A percentile compares a stretch with the other conserved stretches of the same genome.
Evolutionary conservation across 1,284 basidiomycete genomes (phyloP).

Genomic region (Exobasidium rhododendri): DNA sequence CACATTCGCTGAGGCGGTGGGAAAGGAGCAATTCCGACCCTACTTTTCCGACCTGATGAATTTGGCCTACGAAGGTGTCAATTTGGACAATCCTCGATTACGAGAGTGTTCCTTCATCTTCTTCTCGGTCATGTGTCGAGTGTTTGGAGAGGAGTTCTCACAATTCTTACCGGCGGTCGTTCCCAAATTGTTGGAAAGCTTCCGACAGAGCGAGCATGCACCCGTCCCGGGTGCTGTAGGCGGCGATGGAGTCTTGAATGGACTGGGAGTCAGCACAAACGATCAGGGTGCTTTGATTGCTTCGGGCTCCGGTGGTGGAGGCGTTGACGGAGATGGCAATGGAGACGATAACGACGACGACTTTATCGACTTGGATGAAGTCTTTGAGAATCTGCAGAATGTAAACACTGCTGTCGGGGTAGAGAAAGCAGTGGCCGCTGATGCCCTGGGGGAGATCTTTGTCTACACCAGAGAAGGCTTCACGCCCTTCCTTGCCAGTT

Average conservation of each 20-base stretch:
- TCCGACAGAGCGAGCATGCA: constrained; percentile 68
- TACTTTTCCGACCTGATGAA: constrained; percentile 96
- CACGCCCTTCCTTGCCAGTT: constrained; percentile 72
- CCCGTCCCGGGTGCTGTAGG: constrained; percentile 46
- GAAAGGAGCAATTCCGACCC: constrained; percentile 87
- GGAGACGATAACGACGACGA: constrained; percentile 61
- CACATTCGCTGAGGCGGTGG: constrained; percentile 95
- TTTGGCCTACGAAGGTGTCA: constrained; percentile 84
- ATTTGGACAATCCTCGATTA: constrained; percentile 77
- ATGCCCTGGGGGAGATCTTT: constrained; percentile 91
- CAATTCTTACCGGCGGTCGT: constrained; percentile 82
- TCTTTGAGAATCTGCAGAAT: constrained; percentile 62
- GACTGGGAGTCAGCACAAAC: constrained; percentile 65
- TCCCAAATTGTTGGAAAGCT: constrained; percentile 78
- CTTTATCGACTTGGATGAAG: constrained; percentile 68
- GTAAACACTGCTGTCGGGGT: constrained; percentile 96
- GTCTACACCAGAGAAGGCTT: constrained; percentile 77
- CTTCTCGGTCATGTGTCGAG: constrained; percentile 95
- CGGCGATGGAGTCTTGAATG: constrained; percentile 49
- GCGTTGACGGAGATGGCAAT: too few species aligned
- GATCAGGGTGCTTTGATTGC: constrained; percentile 62
- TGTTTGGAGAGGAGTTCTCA: constrained; percentile 92
- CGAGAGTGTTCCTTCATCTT: constrained; percentile 97
- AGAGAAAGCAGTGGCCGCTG: constrained; percentile 98
- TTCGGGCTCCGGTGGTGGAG: constrained; percentile 4